Evolutionary conservation across 2,329 filamentous ascomycete genomes (phyloP).

Genomic region (Sporothrix curviconia): DNA sequence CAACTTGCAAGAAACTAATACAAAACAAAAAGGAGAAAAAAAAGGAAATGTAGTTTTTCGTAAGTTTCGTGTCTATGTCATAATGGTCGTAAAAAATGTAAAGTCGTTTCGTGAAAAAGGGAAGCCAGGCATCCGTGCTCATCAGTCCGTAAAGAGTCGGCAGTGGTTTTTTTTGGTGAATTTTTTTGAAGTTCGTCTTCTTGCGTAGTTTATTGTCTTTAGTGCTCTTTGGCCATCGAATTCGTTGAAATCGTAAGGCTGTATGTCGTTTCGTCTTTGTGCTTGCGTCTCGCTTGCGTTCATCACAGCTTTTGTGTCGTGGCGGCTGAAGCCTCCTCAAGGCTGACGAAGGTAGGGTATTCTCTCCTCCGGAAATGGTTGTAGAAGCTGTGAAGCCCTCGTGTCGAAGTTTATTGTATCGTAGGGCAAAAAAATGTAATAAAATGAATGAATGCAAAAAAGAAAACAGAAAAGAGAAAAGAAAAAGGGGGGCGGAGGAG

Average conservation of each 20-base stretch:
- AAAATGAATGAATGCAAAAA: background rate
- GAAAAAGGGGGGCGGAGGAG: background rate
- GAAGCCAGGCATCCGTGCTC: background rate
- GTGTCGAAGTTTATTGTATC: constrained; percentile 26
- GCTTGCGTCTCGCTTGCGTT: background rate
- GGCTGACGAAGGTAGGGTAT: constrained; percentile 23
- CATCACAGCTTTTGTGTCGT: background rate
- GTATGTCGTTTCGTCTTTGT: constrained; percentile 4
- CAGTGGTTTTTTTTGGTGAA: background rate
- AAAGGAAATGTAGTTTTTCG: constrained; percentile 1
- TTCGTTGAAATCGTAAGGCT: background rate
- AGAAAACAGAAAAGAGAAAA: background rate
- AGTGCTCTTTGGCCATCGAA: background rate
- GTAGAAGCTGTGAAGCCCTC: constrained; percentile 31
- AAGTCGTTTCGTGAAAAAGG: constrained; percentile 3
- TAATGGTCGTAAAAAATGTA: constrained; percentile 7
- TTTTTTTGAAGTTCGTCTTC: background rate
- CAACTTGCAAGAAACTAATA: background rate
- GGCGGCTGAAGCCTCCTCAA: constrained; percentile 6
- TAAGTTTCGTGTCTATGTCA: constrained; percentile 15
- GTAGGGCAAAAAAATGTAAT: background rate
- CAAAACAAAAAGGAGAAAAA: background rate
- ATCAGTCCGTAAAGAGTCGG: background rate
- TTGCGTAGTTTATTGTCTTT: background rate
- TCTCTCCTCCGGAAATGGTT: constrained; percentile 17